phyloP scores from a whole-genome alignment of 1,139 yeast species.

The Yamadazyma oceani region DNA sequence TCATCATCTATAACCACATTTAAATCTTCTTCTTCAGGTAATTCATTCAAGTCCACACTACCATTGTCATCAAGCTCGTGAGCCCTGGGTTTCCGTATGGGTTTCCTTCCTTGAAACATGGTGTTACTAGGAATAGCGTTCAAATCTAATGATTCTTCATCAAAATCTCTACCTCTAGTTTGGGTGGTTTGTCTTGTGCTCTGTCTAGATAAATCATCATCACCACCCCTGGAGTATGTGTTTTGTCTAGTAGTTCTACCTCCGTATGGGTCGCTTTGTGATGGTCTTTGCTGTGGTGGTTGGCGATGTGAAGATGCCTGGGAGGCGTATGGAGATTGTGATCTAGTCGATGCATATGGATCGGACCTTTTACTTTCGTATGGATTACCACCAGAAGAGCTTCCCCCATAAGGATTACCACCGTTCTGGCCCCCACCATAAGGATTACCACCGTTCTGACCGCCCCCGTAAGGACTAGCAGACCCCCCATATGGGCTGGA shows the following conservation, averaged over 20 bases:
- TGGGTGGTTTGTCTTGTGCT: conserved; percentile 1
- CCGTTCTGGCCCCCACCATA: conserved; percentile 4
- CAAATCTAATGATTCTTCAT: conserved; percentile 42
- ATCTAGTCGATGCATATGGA: conserved; percentile 1
- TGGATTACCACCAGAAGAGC: conserved; percentile 4
- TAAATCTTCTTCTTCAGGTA: conserved; percentile 37
- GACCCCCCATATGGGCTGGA: conserved; percentile 2
- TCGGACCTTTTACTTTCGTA: neutral
- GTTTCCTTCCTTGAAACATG: conserved; percentile 27
- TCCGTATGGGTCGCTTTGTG: conserved; percentile 1
- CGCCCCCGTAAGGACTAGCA: conserved; percentile 1
- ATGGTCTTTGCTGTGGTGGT: neutral
- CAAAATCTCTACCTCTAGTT: conserved; percentile 11
- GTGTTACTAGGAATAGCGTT: conserved; percentile 42
- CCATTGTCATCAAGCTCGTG: conserved; percentile 26
- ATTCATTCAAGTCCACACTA: conserved; percentile 36
- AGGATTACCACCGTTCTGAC: neutral
- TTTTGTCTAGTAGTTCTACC: neutral
- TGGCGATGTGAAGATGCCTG: neutral
- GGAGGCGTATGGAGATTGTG: neutral
- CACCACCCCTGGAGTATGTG: neutral
- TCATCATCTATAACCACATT: conserved; percentile 45
- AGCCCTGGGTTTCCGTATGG: conserved; percentile 26
- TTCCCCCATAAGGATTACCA: conserved; percentile 14
- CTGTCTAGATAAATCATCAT: neutral